Evolutionary conservation across 805 yeast genomes (phyloP).

Genomic region (Lipomyces spencermartinsiae): DNA sequence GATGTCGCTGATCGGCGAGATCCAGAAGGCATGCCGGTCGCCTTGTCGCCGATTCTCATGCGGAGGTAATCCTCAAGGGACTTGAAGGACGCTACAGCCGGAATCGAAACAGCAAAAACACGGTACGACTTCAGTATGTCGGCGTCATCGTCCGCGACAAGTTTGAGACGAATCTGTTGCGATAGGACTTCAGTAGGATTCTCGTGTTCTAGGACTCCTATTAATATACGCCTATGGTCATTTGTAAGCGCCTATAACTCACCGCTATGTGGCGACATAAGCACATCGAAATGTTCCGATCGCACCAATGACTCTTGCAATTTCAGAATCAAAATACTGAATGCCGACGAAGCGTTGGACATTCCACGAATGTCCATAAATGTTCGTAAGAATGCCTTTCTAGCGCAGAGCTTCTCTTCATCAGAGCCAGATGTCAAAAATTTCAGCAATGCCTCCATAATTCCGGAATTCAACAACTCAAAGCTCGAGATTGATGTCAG

Average conservation of each 20-base stretch:
- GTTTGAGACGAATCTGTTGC: conserved; percentile 67
- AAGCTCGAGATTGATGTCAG: conserved; percentile 63
- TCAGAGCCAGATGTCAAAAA: conserved; percentile 32
- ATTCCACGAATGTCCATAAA: conserved; percentile 35
- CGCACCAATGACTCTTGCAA: conserved; percentile 77
- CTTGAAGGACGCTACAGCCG: conserved; percentile 59
- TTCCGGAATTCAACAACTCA: conserved; percentile 74
- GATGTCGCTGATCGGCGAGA: conserved; percentile 13
- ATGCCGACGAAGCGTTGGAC: conserved; percentile 44
- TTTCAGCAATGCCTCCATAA: conserved; percentile 54
- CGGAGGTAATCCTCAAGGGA: conserved; percentile 55
- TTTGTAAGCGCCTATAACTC: not conserved
- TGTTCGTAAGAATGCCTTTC: conserved; percentile 52
- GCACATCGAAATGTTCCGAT: conserved; percentile 72
- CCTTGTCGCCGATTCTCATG: conserved; percentile 44
- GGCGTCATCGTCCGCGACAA: conserved; percentile 51
- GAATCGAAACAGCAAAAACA: conserved; percentile 52
- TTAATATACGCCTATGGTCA: conserved; percentile 8
- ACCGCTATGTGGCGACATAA: conserved; percentile 52
- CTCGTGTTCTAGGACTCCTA: conserved; percentile 20
- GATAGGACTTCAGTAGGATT: conserved; percentile 55
- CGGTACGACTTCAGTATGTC: conserved; percentile 40
- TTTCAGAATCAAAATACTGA: conserved; percentile 58
- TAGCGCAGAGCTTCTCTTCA: conserved; percentile 28
- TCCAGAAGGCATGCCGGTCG: conserved; percentile 19